Evolutionary conservation across 768 basidiomycete species (phyloP), one percentile per base, ranked within the genome.

Genomic region (Cystobasidium tubakii): DNA sequence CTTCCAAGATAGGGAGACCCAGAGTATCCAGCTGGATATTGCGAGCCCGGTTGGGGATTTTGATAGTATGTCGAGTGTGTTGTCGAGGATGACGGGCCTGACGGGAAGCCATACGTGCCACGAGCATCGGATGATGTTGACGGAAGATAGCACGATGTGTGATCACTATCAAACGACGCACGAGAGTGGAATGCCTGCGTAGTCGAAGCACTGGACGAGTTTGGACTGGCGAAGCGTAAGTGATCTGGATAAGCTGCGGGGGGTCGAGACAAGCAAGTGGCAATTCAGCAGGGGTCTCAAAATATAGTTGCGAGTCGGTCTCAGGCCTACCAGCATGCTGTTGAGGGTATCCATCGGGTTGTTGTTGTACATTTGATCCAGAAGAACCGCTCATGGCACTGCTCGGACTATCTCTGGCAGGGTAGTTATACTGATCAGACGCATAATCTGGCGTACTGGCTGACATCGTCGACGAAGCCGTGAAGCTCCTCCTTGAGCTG

Each of bases 91-190:
- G 53, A 57, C 4, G 55, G 69, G 36, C 69, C 69, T n/a, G 69
- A 71, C 6, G 50, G 69, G 31, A 6, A 60, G 34, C 57, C 57
- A 60, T 60, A 60, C 15, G 23, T 6, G 12, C 46, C 42, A 12
- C 66, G 43, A 54, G 44, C 50, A 31, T 67, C 66, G 9, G 66
- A 71, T 13, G 69, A 71, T 9, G 69, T 71, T 9, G 36, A 42
- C 6, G 69, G 69, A 6, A 71, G 33, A 36, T 71, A 71, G 69
- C 23, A 55, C 7, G 69, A 71, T 15, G 69, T 71, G 33, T 57
- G 53, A 34, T 71, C 69, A 62, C 69, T 71, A 23, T 71, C 69
- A 1, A 71, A 15, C 6, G 66, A 67, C 13, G 66, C 42, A 31
- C 66, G 66, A 4, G 10, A 29, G 25, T 65, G 33, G 34, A 36